A percentile compares a stretch with the other conserved stretches of the same genome.
phyloP scores from a whole-genome alignment of 1,284 basidiomycete genomes.

The Cutaneotrichosporon spelunceum region DNA sequence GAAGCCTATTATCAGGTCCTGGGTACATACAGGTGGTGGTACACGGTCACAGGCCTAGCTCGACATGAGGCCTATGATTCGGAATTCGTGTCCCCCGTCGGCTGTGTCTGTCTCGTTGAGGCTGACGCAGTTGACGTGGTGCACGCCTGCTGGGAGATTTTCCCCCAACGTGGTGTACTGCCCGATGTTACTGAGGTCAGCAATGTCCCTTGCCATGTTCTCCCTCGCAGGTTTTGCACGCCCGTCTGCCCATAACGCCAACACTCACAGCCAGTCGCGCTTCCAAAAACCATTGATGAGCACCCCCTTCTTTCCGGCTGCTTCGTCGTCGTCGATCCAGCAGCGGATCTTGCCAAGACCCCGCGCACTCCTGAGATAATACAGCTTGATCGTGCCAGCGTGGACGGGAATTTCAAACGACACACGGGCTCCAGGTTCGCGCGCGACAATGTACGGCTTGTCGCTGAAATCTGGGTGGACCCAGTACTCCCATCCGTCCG shows the following conservation, averaged over 20 bases:
- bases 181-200: conserved; percentile 26
- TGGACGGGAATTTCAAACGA: conserved; percentile 42
- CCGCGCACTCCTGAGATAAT: conserved; percentile 39
- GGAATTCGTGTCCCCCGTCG: conserved; percentile 19
- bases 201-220: not conserved
- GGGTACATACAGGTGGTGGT: not conserved
- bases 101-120: conserved; percentile 20
- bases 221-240: too few relatives aligned
- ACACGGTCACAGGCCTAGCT: not conserved
- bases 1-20: not conserved
- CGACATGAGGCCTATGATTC: conserved; percentile 21
- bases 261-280: conserved; percentile 8
- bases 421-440: conserved; percentile 38
- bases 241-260: not conserved
- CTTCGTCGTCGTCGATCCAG: conserved; percentile 41
- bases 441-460: conserved; percentile 47
- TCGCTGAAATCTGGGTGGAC: conserved; percentile 41
- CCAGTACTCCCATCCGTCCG: conserved; percentile 47
- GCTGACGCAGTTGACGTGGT: conserved; percentile 20
- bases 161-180: conserved; percentile 16
- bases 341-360: conserved; percentile 47
- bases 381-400: conserved; percentile 48
- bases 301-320: conserved; percentile 19
- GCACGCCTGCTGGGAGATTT: conserved; percentile 12
- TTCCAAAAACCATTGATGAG: conserved; percentile 42